Percentiles rank a stretch among this genome's conserved stretches.
Evolutionary conservation across 2,329 filamentous ascomycete genomes (phyloP).

Genomic region (Knufia petricola): DNA sequence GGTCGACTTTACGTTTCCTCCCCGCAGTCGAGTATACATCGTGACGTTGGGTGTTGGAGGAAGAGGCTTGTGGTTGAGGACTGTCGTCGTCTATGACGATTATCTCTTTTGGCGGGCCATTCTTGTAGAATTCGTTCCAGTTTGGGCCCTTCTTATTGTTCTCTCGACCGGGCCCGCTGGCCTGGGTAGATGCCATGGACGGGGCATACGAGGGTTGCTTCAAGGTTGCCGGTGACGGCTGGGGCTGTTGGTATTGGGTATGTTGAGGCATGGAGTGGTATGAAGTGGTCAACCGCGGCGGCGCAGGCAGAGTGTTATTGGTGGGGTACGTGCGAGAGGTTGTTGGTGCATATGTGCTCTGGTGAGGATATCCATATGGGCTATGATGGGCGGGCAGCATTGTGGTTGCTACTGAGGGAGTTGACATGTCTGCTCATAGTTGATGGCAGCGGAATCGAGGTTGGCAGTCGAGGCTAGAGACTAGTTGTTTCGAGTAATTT

Average conservation of each 20-base stretch:
- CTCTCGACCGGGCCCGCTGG: constrained; percentile 32
- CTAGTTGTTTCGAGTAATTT: constrained; percentile 1
- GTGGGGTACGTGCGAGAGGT: constrained; percentile 40
- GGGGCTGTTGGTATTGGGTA: constrained; percentile 23
- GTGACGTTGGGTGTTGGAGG: constrained; percentile 23
- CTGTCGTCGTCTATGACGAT: constrained; percentile 71
- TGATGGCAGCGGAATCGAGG: neutral
- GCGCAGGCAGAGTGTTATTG: constrained; percentile 34
- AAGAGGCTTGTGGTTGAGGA: constrained; percentile 38
- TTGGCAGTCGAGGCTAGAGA: neutral
- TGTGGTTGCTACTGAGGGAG: constrained; percentile 66
- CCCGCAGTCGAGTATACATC: constrained; percentile 26
- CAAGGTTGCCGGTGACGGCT: constrained; percentile 21
- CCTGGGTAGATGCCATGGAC: constrained; percentile 30
- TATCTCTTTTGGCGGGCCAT: constrained; percentile 73
- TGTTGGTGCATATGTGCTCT: constrained; percentile 46
- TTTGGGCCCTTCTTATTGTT: constrained; percentile 52
- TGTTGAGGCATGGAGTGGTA: constrained; percentile 34
- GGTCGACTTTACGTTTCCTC: constrained; percentile 63
- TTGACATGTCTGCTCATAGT: constrained; percentile 53
- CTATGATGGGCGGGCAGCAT: constrained; percentile 61
- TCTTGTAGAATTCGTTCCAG: constrained; percentile 73
- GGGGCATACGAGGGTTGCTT: constrained; percentile 31
- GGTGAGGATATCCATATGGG: constrained; percentile 53
- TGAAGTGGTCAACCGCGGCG: constrained; percentile 34